These are phyloP conservation scores for Auriscalpium microsporum DNA, from an alignment of 768 basidiomycete genomes.

Conservation along the genomic window DNA sequence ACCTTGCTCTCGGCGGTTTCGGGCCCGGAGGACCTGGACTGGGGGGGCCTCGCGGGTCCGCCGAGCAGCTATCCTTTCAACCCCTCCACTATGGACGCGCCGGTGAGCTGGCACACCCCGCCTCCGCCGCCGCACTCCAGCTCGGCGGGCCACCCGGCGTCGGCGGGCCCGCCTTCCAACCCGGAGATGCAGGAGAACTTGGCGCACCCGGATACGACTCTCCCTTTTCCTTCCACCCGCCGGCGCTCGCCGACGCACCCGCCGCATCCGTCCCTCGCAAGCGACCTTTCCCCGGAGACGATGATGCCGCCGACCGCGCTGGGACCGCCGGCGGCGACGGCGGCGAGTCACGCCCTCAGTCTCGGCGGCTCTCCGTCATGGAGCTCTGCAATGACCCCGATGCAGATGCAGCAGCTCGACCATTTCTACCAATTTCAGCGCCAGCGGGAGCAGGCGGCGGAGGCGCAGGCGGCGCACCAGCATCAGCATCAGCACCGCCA, in stretches of 20 bases:
- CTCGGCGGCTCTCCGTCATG: slow-evolving; percentile 76
- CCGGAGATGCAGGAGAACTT: slow-evolving; percentile 21
- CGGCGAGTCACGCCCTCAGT: slow-evolving; percentile 65
- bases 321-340: slow-evolving; percentile 8
- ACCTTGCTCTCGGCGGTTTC: slow-evolving; percentile 33
- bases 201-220: slow-evolving; percentile 38
- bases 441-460: slow-evolving; percentile 19
- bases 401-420: slow-evolving; percentile 36
- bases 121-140: slow-evolving; percentile 6
- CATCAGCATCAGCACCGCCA: slow-evolving; percentile 21
- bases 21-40: slow-evolving; percentile 37
- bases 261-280: slow-evolving; percentile 42
- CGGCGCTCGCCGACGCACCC: slow-evolving; percentile 33
- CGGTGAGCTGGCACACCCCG: slow-evolving; percentile 3
- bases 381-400: slow-evolving; percentile 77
- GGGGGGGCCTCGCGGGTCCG: slow-evolving; percentile 18
- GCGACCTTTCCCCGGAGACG: slow-evolving; percentile 53
- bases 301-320: slow-evolving; percentile 30
- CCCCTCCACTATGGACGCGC: slow-evolving; percentile 3
- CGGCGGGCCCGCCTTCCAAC: slow-evolving; percentile 19
- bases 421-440: slow-evolving; percentile 36
- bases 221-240: slow-evolving; percentile 75
- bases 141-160: slow-evolving; percentile 21
- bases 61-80: slow-evolving; percentile 6
- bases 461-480: too few species aligned